Percentiles rank a stretch among this genome's conserved stretches.
These are phyloP conservation scores for Bacterosira constricta DNA, from an alignment of 108 stramenopile species.

Conservation along the genomic window DNA sequence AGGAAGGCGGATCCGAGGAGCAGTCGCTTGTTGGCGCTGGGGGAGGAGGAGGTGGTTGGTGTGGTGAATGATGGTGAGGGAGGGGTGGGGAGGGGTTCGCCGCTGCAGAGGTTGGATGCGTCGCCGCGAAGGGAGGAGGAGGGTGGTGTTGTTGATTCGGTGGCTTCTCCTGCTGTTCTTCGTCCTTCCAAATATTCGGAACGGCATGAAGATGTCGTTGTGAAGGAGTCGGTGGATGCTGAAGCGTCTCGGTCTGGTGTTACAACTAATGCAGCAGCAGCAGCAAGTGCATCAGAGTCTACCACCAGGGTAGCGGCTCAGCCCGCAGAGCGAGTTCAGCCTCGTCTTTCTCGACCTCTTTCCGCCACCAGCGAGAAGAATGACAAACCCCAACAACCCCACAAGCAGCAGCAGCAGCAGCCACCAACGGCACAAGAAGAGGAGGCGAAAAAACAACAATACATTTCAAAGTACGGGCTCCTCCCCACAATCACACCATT, in stretches of 20 bases:
- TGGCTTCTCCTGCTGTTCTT: not conserved
- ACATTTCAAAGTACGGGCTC: constrained; percentile 13
- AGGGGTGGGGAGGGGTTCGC: not conserved
- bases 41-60: not conserved
- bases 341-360: not conserved
- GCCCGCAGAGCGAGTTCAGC: not conserved
- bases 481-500: constrained; percentile 32
- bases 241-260: not conserved
- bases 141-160: not conserved
- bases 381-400: not conserved
- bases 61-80: not conserved
- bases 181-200: not conserved
- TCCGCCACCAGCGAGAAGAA: not conserved
- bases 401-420: not conserved
- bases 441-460: constrained; percentile 12
- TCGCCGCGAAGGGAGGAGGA: not conserved
- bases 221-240: not conserved
- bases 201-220: not conserved
- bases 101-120: not conserved
- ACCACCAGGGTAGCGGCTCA: not conserved
- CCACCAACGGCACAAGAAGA: not conserved
- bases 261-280: too few species aligned
- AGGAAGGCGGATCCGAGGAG: constrained; percentile 5
- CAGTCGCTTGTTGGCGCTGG: too few species aligned
- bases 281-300: too few species aligned